Base-by-base conservation (phyloP, 2,329 filamentous ascomycete genomes). In the Aspergillus caelatus region DNA sequence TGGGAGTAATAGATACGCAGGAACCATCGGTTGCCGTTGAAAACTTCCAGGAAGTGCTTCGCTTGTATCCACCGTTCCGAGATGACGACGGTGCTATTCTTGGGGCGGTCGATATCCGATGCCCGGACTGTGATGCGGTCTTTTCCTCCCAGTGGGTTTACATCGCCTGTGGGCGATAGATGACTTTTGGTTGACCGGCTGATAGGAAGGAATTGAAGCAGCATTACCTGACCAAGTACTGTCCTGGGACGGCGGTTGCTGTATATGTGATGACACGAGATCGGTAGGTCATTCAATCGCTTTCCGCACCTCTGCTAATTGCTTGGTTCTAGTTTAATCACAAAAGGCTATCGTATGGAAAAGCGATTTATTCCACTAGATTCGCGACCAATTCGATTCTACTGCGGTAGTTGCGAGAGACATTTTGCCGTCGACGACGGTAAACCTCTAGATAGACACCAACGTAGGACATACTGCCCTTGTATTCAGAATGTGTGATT, bases 241-340 rank as follows among this genome's bases (percentile, higher is more conserved):
- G 73, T 28, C 68, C 71, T 5, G 72, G 72, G 3, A 64, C 70
- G 26, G 72, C 73, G 5, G 66, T 75, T 16, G 67, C 71, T 16
- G 69, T 73, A 52, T 74, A 75, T 58, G 65, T 75, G 41, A 75
- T 75, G 72, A 75, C 63, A 23, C 67, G 70, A 56, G 72, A 75
- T 67, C 71, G 72, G 73, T 74, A 68, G 28, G 45, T 55, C n/a
- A 8, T 12, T 9, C 48, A 43, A 19, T n/a, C 14, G 32, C 26
- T 34, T 41, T 16, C 19, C 36, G 6, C 21, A 12, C 7, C 3
- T 41, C 19, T 28, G 5, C 34, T 48, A 30, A 58, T 58, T 65
- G 21, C 41, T 48, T 8, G 28, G 30, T 41, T 26, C 4, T 34
- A 75, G 73, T 21, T 63, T 74, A 14, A 75, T 75, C 56, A 74